A percentile compares a stretch with the other conserved stretches of the same genome.
Conservation (phyloP, 1,284 basidiomycete genomes). For the Puccinia brachypodii region DNA sequence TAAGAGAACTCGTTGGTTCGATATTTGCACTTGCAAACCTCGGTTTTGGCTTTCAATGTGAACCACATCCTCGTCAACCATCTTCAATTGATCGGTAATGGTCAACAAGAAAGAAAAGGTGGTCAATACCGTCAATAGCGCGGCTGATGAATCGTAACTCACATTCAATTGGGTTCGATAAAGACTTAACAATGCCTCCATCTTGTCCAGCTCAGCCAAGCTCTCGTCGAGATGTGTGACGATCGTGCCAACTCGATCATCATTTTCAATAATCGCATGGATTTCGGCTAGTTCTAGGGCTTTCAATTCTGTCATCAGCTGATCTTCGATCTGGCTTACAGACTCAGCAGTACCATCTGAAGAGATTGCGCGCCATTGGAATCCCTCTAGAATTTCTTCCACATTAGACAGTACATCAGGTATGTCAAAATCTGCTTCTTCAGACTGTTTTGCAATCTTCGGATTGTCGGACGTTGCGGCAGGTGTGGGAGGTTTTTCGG, state of each 20-base stretch:
- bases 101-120: neutral
- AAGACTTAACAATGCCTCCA: conserved; percentile 67
- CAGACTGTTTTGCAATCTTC: neutral
- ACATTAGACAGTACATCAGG: conserved; percentile 69
- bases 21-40: conserved; percentile 94
- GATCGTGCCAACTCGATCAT: conserved; percentile 49
- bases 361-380: conserved; percentile 76
- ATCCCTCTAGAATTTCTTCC: conserved; percentile 97
- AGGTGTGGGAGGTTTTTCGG: neutral
- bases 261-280: conserved; percentile 48
- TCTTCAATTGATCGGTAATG: conserved; percentile 60
- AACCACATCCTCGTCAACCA: conserved; percentile 88
- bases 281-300: conserved; percentile 72
- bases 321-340: conserved; percentile 68
- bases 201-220: conserved; percentile 55
- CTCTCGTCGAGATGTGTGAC: conserved; percentile 53
- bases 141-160: conserved; percentile 54
- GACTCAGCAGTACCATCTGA: conserved; percentile 53
- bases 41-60: conserved; percentile 96
- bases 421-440: neutral
- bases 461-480: neutral
- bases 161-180: conserved; percentile 94
- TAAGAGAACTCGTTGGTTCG: conserved; percentile 83
- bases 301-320: conserved; percentile 79
- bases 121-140: conserved; percentile 14